Percentiles rank a stretch among this genome's conserved stretches.
Conservation (phyloP, 192 early-diverging fungal genomes). For the Coemansia sp. region DNA sequence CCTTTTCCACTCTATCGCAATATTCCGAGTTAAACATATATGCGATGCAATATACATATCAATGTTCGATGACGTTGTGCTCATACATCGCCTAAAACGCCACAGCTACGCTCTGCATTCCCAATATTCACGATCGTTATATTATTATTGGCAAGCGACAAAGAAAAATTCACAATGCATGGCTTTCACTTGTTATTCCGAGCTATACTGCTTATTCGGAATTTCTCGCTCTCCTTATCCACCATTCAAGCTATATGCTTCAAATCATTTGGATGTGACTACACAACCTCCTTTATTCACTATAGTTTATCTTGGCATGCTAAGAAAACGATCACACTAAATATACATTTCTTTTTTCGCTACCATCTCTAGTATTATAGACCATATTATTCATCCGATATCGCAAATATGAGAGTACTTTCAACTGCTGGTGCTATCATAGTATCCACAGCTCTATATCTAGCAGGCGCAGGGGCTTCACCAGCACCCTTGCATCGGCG, state of each 20-base stretch:
- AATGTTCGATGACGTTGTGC: neutral
- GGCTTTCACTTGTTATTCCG: constrained; percentile 3
- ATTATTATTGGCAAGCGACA: neutral
- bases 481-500: constrained; percentile 18
- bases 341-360: neutral
- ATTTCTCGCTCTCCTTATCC: neutral
- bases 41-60: neutral
- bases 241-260: neutral
- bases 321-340: neutral
- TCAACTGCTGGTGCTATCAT: constrained; percentile 3
- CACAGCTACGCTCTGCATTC: neutral
- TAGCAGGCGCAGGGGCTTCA: constrained; percentile 2
- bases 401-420: constrained; percentile 14
- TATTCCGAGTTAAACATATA: neutral
- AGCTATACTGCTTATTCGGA: constrained; percentile 4
- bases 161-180: neutral
- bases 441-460: constrained; percentile 5
- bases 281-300: neutral
- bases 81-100: neutral
- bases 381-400: neutral
- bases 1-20: neutral
- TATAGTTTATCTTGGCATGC: neutral
- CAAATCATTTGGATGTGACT: neutral
- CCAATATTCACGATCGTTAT: neutral
- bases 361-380: neutral